Conservation (phyloP, 2,329 filamentous ascomycete species). For the Trichoderma sp. region DNA sequence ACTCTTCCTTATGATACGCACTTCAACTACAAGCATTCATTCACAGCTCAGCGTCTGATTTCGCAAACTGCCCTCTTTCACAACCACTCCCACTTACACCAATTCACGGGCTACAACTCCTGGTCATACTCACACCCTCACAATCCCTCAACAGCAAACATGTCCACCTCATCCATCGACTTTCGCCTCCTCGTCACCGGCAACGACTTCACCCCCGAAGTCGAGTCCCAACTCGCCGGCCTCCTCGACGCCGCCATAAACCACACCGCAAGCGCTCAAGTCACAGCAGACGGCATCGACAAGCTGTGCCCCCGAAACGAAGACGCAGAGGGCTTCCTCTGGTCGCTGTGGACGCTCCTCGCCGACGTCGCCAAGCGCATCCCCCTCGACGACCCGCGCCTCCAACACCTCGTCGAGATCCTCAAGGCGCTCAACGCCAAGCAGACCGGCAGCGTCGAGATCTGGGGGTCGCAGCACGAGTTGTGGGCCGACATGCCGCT, state of each 20-base stretch:
- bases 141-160: background rate
- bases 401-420: conserved; percentile 27
- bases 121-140: background rate
- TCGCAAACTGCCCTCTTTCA: background rate
- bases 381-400: conserved; percentile 29
- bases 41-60: background rate
- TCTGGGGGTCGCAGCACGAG: conserved; percentile 29
- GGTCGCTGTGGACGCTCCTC: conserved; percentile 32
- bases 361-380: conserved; percentile 28
- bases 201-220: background rate
- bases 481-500: conserved; percentile 35
- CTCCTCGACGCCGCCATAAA: conserved; percentile 30
- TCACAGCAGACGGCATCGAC: conserved; percentile 29
- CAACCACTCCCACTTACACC: background rate
- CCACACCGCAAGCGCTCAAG: conserved; percentile 17
- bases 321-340: conserved; percentile 30
- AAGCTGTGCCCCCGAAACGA: conserved; percentile 25
- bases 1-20: background rate
- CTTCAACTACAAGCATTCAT: background rate
- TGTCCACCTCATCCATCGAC: background rate
- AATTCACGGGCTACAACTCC: background rate
- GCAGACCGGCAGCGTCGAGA: conserved; percentile 27
- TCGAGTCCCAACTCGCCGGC: background rate
- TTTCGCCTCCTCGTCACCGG: background rate
- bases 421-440: conserved; percentile 27